Conservation (phyloP, 1,284 basidiomycete genomes). For the Cutaneotrichosporon sp. region DNA sequence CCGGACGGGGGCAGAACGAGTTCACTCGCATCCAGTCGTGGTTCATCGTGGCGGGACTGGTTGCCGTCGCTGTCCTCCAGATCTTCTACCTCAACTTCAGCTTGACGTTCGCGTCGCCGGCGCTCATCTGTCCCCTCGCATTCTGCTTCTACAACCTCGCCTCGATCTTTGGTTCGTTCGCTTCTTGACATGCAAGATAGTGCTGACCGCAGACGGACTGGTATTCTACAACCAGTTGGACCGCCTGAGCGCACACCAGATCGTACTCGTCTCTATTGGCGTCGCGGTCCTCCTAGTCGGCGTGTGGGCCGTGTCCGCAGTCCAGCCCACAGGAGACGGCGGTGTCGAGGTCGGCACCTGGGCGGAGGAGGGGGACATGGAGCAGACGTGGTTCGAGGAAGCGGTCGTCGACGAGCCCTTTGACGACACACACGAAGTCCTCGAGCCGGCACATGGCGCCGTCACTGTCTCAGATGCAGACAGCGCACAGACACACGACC, state of each 20-base stretch:
- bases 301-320: slow-evolving; percentile 75
- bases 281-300: slow-evolving; percentile 78
- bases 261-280: slow-evolving; percentile 73
- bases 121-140: slow-evolving; percentile 86
- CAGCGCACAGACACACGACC: slow-evolving; percentile 8
- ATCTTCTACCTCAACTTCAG: slow-evolving; percentile 93
- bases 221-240: slow-evolving; percentile 89
- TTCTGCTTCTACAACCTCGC: slow-evolving; percentile 96
- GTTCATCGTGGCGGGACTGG: slow-evolving; percentile 46
- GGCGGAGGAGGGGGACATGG: slow-evolving; percentile 49
- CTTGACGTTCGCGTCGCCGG: slow-evolving; percentile 78
- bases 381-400: slow-evolving; percentile 26
- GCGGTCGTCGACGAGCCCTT: slow-evolving; percentile 25
- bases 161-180: slow-evolving; percentile 64
- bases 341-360: slow-evolving; percentile 53
- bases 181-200: not conserved
- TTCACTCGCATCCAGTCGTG: slow-evolving; percentile 60
- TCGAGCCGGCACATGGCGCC: slow-evolving; percentile 30
- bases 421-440: slow-evolving; percentile 29
- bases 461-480: slow-evolving; percentile 25
- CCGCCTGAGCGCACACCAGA: slow-evolving; percentile 66
- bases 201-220: slow-evolving; percentile 58
- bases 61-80: slow-evolving; percentile 48
- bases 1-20: slow-evolving; percentile 69
- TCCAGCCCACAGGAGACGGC: slow-evolving; percentile 47